A percentile compares a stretch with the other conserved stretches of the same genome.
These are phyloP conservation scores for Gnomoniopsis smithogilvyi DNA, from an alignment of 2,329 filamentous ascomycete species.

Conservation along the genomic window DNA sequence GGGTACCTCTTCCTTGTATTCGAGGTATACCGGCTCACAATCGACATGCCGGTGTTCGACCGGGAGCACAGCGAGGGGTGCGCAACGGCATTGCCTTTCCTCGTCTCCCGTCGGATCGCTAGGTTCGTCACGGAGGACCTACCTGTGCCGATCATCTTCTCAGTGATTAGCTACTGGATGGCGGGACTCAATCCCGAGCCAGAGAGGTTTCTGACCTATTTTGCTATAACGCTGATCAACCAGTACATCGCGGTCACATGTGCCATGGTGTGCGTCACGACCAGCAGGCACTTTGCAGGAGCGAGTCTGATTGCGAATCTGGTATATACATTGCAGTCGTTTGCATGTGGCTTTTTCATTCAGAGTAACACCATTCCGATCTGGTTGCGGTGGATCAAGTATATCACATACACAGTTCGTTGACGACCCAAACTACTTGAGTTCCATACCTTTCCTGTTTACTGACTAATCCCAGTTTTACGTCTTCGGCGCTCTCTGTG, in stretches of 20 bases:
- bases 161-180: constrained; percentile 75
- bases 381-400: constrained; percentile 77
- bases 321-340: constrained; percentile 68
- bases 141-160: constrained; percentile 68
- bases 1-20: constrained; percentile 75
- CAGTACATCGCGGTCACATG: constrained; percentile 74
- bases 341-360: constrained; percentile 75
- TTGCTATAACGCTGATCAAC: constrained; percentile 63
- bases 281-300: constrained; percentile 64
- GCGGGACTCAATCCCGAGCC: constrained; percentile 65
- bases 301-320: constrained; percentile 72
- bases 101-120: constrained; percentile 67
- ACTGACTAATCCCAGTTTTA: constrained; percentile 53
- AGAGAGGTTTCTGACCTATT: constrained; percentile 68
- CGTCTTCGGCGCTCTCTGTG: constrained; percentile 65
- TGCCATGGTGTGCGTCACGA: constrained; percentile 63
- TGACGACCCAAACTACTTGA: no score
- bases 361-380: constrained; percentile 70
- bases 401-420: constrained; percentile 54
- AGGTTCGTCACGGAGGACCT: constrained; percentile 69
- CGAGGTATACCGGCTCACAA: constrained; percentile 70
- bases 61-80: constrained; percentile 72
- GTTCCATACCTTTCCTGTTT: no score
- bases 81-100: constrained; percentile 65
- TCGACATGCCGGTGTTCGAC: constrained; percentile 74